phyloP scores from a whole-genome alignment of 345 rosid species.

The Pistacia vera region DNA sequence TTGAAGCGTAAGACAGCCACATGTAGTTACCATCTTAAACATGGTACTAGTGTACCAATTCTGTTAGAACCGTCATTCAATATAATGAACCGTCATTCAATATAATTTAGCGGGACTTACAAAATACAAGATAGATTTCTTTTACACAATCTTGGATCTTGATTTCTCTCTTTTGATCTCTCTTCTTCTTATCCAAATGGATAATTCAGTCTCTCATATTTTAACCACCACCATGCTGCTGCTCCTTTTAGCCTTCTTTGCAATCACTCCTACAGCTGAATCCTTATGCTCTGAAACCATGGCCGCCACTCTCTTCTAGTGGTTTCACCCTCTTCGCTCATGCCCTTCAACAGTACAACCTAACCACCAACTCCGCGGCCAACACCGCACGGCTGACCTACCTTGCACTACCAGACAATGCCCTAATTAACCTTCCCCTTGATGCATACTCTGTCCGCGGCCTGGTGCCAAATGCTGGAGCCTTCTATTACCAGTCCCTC shows the following conservation, averaged over 20 bases:
- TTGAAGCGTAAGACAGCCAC: not conserved
- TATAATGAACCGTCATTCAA: too few species aligned
- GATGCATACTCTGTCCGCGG: not conserved
- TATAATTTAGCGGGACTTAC: not conserved
- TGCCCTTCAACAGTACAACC: slow-evolving; percentile 17
- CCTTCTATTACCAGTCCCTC: slow-evolving; percentile 19
- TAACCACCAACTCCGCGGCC: not conserved
- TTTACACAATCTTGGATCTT: not conserved
- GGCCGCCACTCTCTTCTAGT: slow-evolving; percentile 19
- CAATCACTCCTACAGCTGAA: slow-evolving; percentile 8
- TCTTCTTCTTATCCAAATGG: slow-evolving; percentile 14
- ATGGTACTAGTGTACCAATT: not conserved
- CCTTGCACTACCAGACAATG: slow-evolving; percentile 22
- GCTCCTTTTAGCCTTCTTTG: slow-evolving; percentile 15
- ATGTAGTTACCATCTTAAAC: not conserved
- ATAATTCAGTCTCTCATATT: slow-evolving; percentile 6
- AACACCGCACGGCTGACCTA: slow-evolving; percentile 5
- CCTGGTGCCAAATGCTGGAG: slow-evolving; percentile 18
- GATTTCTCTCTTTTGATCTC: not conserved
- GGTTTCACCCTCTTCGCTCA: slow-evolving; percentile 26
- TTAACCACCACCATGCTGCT: not conserved
- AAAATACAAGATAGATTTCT: not conserved
- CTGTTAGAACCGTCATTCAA: slow-evolving; percentile 7
- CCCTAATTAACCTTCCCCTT: slow-evolving; percentile 17
- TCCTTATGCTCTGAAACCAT: slow-evolving; percentile 21